Percentiles rank a stretch among this genome's conserved stretches.
These are phyloP conservation scores for Hanseniaspora opuntiae DNA, from an alignment of 805 yeast genomes.

Conservation along the genomic window DNA sequence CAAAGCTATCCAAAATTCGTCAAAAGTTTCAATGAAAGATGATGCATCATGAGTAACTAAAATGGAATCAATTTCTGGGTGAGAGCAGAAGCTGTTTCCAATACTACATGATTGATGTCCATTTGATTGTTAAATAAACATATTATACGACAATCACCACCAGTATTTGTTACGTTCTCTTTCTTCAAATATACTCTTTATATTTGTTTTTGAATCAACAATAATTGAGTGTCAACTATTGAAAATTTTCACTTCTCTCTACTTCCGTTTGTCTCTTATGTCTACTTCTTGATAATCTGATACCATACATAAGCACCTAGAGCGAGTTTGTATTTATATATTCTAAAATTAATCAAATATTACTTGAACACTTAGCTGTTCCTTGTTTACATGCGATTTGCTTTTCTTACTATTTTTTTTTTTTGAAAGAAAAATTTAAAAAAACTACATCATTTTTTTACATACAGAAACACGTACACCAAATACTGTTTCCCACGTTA, in stretches of 20 bases:
- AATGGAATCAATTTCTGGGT: neutral
- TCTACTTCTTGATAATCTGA: too few relatives aligned
- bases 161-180: too few relatives aligned
- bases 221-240: too few relatives aligned
- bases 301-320: neutral
- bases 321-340: neutral
- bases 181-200: too few relatives aligned
- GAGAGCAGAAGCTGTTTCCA: conserved; percentile 8
- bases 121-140: too few relatives aligned
- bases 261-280: too few relatives aligned
- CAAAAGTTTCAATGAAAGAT: neutral
- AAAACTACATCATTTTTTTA: neutral
- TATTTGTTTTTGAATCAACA: too few relatives aligned
- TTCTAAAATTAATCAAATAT: neutral
- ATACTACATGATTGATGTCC: neutral
- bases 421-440: neutral
- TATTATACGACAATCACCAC: too few relatives aligned
- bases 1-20: neutral
- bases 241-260: too few relatives aligned
- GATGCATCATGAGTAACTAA: neutral
- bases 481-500: neutral
- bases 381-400: neutral
- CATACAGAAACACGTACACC: neutral
- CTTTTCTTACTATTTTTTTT: neutral
- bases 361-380: neutral